Evolutionary conservation across 1,139 yeast species (phyloP), one percentile per base, ranked within the genome.

Genomic region (Nakaseomyces delphensis): DNA sequence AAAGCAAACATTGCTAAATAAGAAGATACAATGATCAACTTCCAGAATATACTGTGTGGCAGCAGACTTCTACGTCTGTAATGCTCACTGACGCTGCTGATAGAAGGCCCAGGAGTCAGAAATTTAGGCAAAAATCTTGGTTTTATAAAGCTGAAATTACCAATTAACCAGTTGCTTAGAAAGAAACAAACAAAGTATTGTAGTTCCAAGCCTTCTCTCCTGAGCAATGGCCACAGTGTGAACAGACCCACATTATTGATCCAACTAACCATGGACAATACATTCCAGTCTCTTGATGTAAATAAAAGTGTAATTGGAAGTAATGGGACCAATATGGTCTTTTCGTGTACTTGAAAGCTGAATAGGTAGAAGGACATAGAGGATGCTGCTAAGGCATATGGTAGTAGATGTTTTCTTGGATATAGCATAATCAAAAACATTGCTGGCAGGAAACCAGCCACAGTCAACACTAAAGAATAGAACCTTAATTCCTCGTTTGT

Each of bases 281-380:
- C 74, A 44, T 75, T 69, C 35, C 77, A 69, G 47, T 78, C 77
- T 37, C 77, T 74, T 33, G 73, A 64, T 18, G 83, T 72, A 45
- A 77, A 71, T 15, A 86, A 63, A 42, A 91, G 66, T 0, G 93
- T 77, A 3, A 86, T 76, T 3, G 98, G 98, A 54, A 91, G 62
- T 48, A 93, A 69, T 0, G 98, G 97, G 2, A 93, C 73, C 45
- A 93, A 67, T 4, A 93, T 89, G 0, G 87, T 79, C 65, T 91
- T 85, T 61, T 91, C 98, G 60, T 93, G 98, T 3, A 91, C 98
- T 60, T 91, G 97, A 67, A 86, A 93, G 20, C 95, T 83, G 59
- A 91, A 91, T 40, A 93, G 68, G 59, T 73, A 93, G 59, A 91
- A 93, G 0, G 94, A 82, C 79, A 94, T 74, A 0, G 98, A 78